These are phyloP conservation scores for Fistulifera solaris DNA, from an alignment of 108 stramenopile genomes.

Conservation along the genomic window DNA sequence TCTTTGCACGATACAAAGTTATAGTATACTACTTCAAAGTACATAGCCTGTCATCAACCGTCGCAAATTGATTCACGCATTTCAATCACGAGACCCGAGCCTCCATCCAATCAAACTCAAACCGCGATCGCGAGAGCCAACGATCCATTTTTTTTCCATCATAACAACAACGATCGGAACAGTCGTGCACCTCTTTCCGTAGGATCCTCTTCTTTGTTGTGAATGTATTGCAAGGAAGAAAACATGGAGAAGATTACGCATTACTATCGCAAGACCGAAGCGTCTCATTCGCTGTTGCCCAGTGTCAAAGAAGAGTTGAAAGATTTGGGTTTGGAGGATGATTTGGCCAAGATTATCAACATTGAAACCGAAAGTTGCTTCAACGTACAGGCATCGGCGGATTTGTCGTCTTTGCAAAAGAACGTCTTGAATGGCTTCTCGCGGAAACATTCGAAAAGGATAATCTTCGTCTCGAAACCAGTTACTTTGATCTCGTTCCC, in stretches of 20 bases:
- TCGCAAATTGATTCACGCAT: too few relatives aligned
- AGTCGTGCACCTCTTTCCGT: too few relatives aligned
- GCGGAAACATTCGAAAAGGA: conserved; percentile 85
- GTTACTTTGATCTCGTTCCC: conserved; percentile 24
- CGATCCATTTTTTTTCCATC: too few relatives aligned
- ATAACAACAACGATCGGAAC: too few relatives aligned
- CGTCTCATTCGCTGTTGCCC: conserved; percentile 70
- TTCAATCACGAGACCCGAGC: too few relatives aligned
- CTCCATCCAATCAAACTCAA: too few relatives aligned
- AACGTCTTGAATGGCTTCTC: conserved; percentile 81
- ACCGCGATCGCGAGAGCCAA: too few relatives aligned
- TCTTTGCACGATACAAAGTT: too few relatives aligned
- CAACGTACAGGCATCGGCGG: conserved; percentile 44
- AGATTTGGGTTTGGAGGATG: conserved; percentile 20
- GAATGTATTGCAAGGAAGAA: too few relatives aligned
- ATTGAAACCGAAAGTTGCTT: conserved; percentile 75
- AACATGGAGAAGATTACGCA: conserved; percentile 35
- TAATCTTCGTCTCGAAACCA: conserved; percentile 45
- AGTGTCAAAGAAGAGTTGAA: conserved; percentile 55
- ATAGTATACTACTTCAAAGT: too few relatives aligned
- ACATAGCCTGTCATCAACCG: too few relatives aligned
- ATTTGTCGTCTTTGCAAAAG: conserved; percentile 26
- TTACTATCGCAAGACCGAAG: conserved; percentile 72
- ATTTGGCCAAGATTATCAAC: conserved; percentile 30
- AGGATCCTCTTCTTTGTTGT: too few relatives aligned